phyloP scores from a whole-genome alignment of 345 rosid genomes.

The Sisymbrium irio region DNA sequence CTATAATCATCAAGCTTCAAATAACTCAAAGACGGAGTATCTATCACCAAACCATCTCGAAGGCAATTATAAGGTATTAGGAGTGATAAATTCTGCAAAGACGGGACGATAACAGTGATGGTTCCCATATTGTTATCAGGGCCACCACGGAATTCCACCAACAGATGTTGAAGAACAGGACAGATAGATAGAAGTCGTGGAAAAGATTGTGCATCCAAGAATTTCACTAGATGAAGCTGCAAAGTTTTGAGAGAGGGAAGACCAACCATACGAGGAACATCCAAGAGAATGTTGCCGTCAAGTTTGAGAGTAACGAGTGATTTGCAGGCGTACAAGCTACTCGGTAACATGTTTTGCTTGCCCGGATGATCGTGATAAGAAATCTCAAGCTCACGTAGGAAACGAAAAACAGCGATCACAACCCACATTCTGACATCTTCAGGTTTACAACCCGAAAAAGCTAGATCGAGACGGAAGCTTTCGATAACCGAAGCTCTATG shows the following conservation, averaged over 20 bases:
- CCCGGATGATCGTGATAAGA: background rate
- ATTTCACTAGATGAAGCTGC: background rate
- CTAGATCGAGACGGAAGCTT: background rate
- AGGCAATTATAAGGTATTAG: background rate
- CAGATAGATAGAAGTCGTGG: background rate
- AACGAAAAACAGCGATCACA: background rate
- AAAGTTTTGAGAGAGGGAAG: background rate
- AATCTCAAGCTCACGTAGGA: background rate
- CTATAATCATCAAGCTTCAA: background rate
- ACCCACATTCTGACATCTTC: slow-evolving; percentile 2
- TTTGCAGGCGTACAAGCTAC: background rate
- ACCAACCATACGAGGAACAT: slow-evolving; percentile 7
- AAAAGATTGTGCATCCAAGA: background rate
- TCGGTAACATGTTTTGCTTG: background rate
- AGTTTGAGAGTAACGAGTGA: background rate
- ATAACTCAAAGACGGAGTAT: slow-evolving; percentile 2
- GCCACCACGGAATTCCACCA: background rate
- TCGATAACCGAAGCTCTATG: slow-evolving; percentile 2
- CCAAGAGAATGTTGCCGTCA: background rate
- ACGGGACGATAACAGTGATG: background rate
- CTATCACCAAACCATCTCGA: too few relatives aligned
- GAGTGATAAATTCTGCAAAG: background rate
- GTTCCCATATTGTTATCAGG: background rate
- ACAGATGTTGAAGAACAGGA: background rate
- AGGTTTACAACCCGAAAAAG: background rate